Base-by-base conservation (phyloP, 495 filamentous ascomycete species). In the Venustampulla echinocandica region DNA sequence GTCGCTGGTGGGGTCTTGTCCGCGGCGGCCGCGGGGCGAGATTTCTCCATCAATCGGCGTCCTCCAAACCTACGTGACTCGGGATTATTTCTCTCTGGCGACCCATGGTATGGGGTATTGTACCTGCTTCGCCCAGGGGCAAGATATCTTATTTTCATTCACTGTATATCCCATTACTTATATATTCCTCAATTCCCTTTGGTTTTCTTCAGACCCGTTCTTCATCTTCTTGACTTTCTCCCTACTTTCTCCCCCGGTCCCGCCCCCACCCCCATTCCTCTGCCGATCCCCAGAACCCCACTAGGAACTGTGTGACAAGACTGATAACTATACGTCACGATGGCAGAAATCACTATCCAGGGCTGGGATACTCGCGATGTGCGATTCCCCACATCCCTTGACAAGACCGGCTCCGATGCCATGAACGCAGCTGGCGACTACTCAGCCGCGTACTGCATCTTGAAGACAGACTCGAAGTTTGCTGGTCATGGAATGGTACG, bases 341-440 rank as follows among this genome's bases (percentile, higher is more conserved):
- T 73, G 69, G 49, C 64, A 28, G 70, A 77, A 72, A 80, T 93
- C 55, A 90, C 81, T 24, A 90, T 95, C 64, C 90, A 84, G 44
- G 74, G 79, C 46, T 85, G 78, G 62, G 74, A 73, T 52, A 90
- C 86, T 37, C 76, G 84, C 54, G 89, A 95, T 68, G 85, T 95
- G 61, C 79, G 89, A 60, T 95, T 95, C 69, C 89, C 89, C 25
- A 96, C 90, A 36, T 95, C 90, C 30, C 78, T 96, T 36, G 86
- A 94, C 66, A 92, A 90, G 69, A 93, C 87, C 6, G 90, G 90
- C 57, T 94, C 87, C 24, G 90, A 96, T 75, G 90, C 90, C 59
- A 96, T 96, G 90, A 95, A 96, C 61, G 84, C 85, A 11, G 87
- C 90, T 3, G 86, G 88, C 27, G 90, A 96, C 68, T 96, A 95